phyloP scores from a whole-genome alignment of 352 stramenopile genomes.

The Phytopythium litorale region DNA sequence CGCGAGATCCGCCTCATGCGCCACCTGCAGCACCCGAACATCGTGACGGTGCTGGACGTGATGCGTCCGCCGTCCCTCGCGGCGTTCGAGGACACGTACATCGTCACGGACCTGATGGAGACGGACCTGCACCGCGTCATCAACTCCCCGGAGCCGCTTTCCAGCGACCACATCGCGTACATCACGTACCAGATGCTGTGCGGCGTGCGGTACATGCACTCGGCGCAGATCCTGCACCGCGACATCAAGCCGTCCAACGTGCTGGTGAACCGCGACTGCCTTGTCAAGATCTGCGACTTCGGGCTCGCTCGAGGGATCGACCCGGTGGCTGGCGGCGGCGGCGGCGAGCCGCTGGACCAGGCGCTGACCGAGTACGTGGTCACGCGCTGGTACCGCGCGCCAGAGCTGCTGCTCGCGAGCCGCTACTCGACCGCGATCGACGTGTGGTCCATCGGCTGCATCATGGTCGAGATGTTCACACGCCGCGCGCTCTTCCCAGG shows the following conservation, averaged over 20 bases:
- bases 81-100: slow-evolving; percentile 83
- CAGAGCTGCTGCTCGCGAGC: slow-evolving; percentile 93
- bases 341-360: slow-evolving; percentile 3
- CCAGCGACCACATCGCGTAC: slow-evolving; percentile 75
- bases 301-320: slow-evolving; percentile 80
- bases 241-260: slow-evolving; percentile 98
- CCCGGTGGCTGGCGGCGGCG: slow-evolving; percentile 54
- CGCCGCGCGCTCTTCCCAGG: slow-evolving; percentile 76
- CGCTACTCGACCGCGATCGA: slow-evolving; percentile 95
- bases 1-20: slow-evolving; percentile 83
- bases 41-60: slow-evolving; percentile 69
- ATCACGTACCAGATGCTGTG: slow-evolving; percentile 84
- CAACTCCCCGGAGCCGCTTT: slow-evolving; percentile 64
- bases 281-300: slow-evolving; percentile 91
- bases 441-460: slow-evolving; percentile 97
- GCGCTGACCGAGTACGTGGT: slow-evolving; percentile 90
- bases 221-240: slow-evolving; percentile 79
- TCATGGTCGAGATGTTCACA: slow-evolving; percentile 97
- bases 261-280: slow-evolving; percentile 91
- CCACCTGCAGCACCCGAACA: slow-evolving; percentile 65
- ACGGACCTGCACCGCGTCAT: slow-evolving; percentile 74
- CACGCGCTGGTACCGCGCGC: slow-evolving; percentile 94
- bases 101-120: slow-evolving; percentile 79
- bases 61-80: slow-evolving; percentile 69
- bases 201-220: slow-evolving; percentile 81